Evolutionary conservation across 1,284 basidiomycete genomes (phyloP), one percentile per base, ranked within the genome.

Genomic region (Cryptococcus jaspeensis): DNA sequence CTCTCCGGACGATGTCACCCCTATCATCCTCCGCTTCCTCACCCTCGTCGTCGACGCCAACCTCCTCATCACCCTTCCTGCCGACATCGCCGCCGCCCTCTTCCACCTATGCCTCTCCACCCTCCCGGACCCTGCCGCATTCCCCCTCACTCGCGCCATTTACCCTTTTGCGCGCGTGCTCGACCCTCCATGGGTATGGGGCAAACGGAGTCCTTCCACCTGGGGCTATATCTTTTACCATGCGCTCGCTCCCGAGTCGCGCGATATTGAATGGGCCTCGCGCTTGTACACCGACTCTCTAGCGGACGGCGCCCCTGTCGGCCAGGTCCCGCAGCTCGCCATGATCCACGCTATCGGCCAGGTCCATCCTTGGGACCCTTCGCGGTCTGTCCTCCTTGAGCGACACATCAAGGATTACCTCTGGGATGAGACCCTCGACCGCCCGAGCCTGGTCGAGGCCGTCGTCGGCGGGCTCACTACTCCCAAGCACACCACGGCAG

Each of bases 341-440:
- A 54, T 73, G 45, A 70, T 75, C 42, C 61, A 62, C 18, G 43
- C 57, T 15, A 62, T 71, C 5, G 66, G 62, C 1, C 43, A 36
- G 20, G 61, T 54, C 9, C 28, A 32, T 4, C 28, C 28, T 5
- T 37, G 53, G 3, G 59, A 38, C 43, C 47, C 59, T 6, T 70
- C 70, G 5, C 60, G 67, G 46, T 52, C 60, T 6, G 59, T 72
- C 28, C 61, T 75, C 9, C 62, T 75, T 11, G 72, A 75, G 36
- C 59, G 73, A 7, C 67, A 75, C 55, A 55, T 75, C 58, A 68
- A 67, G 32, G 73, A 74, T 56, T 70, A 66, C 35, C 52, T 70
- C 1, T 70, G 63, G 58, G 40, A 61, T n/a, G 55, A 61, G 4
- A 51, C 55, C 11, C 50, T 47, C 40, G 46, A 7, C 25, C 43